Evolutionary conservation across 441 rosid genomes (phyloP).

Genomic region (Gossypium aridum): DNA sequence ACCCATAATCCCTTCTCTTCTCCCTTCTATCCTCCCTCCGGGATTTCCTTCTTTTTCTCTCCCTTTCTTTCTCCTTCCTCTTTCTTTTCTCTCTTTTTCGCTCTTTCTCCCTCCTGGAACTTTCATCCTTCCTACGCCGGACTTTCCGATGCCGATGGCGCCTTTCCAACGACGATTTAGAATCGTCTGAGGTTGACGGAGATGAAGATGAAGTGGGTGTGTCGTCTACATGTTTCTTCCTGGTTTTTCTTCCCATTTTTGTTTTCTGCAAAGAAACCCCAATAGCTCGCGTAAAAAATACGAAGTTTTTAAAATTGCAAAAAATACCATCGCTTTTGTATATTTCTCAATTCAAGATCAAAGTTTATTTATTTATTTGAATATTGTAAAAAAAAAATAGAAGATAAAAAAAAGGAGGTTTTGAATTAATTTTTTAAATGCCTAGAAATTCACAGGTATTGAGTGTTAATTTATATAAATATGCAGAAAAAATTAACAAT

Average conservation of each 20-base stretch:
- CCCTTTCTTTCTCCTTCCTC: conserved; percentile 26
- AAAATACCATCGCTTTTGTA: too few species aligned
- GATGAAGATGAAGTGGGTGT: conserved; percentile 32
- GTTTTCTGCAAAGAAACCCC: too few species aligned
- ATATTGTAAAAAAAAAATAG: too few species aligned
- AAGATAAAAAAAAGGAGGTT: too few species aligned
- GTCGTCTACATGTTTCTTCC: conserved; percentile 33
- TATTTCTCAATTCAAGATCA: too few species aligned
- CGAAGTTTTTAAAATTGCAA: too few species aligned
- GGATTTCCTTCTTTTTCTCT: conserved; percentile 34
- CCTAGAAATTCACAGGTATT: too few species aligned
- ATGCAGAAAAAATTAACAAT: too few species aligned
- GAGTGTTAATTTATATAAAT: too few species aligned
- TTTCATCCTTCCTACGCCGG: conserved; percentile 31
- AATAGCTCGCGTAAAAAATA: too few species aligned
- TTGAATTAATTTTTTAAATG: too few species aligned
- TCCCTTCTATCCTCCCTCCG: conserved; percentile 31
- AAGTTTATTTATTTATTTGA: too few species aligned
- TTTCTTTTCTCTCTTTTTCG: conserved; percentile 36
- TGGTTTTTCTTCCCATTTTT: conserved; percentile 36
- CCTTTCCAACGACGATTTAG: conserved; percentile 38
- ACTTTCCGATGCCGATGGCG: conserved; percentile 31
- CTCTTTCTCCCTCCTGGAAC: conserved; percentile 51
- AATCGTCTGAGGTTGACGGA: conserved; percentile 39
- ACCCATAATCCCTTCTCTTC: conserved; percentile 36